Evolutionary conservation across 2,329 filamentous ascomycete genomes (phyloP).

Genomic region (Arthroderma uncinatum): DNA sequence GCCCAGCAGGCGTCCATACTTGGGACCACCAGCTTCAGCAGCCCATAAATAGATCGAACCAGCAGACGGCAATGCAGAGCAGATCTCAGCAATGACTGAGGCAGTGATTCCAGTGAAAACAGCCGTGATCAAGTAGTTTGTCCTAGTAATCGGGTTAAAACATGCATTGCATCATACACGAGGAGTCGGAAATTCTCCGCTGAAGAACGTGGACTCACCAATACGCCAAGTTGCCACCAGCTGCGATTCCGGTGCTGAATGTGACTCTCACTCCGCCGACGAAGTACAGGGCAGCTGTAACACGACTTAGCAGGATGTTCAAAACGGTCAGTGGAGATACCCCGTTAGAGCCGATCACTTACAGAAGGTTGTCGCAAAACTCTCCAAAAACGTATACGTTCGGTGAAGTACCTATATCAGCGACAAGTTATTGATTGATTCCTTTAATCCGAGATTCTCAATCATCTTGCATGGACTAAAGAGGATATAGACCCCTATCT

Average conservation of each 20-base stretch:
- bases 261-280: slow-evolving; percentile 50
- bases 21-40: slow-evolving; percentile 47
- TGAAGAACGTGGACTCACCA: slow-evolving; percentile 33
- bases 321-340: background rate
- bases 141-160: slow-evolving; percentile 30
- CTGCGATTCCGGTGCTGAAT: slow-evolving; percentile 52
- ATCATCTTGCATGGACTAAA: background rate
- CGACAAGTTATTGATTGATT: background rate
- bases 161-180: background rate
- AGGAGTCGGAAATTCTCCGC: background rate
- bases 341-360: slow-evolving; percentile 11
- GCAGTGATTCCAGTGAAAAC: slow-evolving; percentile 52
- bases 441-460: no score
- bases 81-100: slow-evolving; percentile 50
- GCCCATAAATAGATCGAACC: slow-evolving; percentile 53
- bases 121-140: slow-evolving; percentile 49
- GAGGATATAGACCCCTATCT: background rate
- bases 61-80: slow-evolving; percentile 48
- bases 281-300: slow-evolving; percentile 48
- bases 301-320: background rate
- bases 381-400: slow-evolving; percentile 47
- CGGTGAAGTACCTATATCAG: slow-evolving; percentile 42
- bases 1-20: slow-evolving; percentile 46
- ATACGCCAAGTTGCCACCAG: slow-evolving; percentile 50
- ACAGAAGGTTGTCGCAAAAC: slow-evolving; percentile 51